A percentile compares a stretch with the other conserved stretches of the same genome.
phyloP scores from a whole-genome alignment of 1,284 basidiomycete species.

The Melampsora americana region DNA sequence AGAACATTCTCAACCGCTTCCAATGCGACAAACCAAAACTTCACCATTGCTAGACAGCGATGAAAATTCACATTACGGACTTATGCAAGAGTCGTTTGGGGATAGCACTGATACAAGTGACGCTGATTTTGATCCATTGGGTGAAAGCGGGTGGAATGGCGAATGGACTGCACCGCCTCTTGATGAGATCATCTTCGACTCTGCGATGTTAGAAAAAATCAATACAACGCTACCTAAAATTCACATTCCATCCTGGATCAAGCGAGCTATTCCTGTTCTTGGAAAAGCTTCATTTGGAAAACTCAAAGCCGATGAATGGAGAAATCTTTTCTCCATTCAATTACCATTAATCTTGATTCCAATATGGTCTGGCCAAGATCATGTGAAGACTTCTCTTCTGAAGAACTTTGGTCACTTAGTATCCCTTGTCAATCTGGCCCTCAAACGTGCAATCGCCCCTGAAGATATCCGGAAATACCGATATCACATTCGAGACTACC shows the following conservation, averaged over 20 bases:
- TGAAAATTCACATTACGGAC: no score
- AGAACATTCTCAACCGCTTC: neutral
- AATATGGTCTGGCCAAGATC: neutral
- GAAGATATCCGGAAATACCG: neutral
- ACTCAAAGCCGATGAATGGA: slow-evolving; percentile 34
- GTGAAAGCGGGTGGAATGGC: slow-evolving; percentile 8
- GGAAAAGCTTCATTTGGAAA: slow-evolving; percentile 18
- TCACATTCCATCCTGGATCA: slow-evolving; percentile 23
- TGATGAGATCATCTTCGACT: slow-evolving; percentile 21
- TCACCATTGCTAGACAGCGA: no score
- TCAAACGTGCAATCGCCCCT: neutral
- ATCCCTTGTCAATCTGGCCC: slow-evolving; percentile 13
- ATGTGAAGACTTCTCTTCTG: neutral
- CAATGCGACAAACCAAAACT: no score
- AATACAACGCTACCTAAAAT: slow-evolving; percentile 1
- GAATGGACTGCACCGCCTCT: slow-evolving; percentile 5
- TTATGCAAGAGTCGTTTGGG: no score
- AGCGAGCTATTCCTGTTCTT: slow-evolving; percentile 8
- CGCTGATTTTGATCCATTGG: slow-evolving; percentile 2
- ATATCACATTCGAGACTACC: slow-evolving; percentile 14
- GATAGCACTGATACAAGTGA: neutral
- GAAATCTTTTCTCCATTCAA: slow-evolving; percentile 16
- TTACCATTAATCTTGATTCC: no score
- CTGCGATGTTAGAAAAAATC: neutral
- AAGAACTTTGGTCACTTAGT: slow-evolving; percentile 16